Base-by-base conservation (phyloP, 345 rosid genomes). In the Lepidium africanum region DNA sequence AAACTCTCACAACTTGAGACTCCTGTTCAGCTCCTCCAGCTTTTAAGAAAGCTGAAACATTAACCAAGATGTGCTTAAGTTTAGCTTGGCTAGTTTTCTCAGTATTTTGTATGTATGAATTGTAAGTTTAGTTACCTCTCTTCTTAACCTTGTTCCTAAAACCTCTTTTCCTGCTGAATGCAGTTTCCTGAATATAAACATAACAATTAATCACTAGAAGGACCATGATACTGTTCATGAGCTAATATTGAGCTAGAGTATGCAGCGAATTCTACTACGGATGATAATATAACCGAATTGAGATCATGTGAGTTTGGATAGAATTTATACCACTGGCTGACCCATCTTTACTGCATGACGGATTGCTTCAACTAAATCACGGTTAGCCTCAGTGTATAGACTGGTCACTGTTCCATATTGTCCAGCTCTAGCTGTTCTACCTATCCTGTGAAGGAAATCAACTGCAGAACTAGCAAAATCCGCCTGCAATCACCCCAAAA, bases 381-480 rank as follows among this genome's bases (percentile, higher is more conserved):
- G 66, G 54, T 85, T 89, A 46, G 95, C 79, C 73, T 80, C 82
- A 1, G 92, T 91, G 84, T 84, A 94, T 50, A 94, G 84, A 84
- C 88, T 93, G 51, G 98, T 93, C 77, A 94, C 91, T 23, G 82
- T 83, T 67, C 98, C 98, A 75, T 80, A 80, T 51, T 83, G 96
- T 60, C 98, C 98, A 64, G 97, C 98, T 62, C 97, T 86, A 78
- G 95, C 98, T 73, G 98, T 93, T 49, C 97, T 85, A 41, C 96
- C 97, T 53, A 94, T 80, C 80, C 99, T 86, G 71, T 94, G 99
- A 84, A 94, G 83, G 75, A 87, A 91, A 80, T 90, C 96, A 30
- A 93, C 97, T 5, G 96, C 96, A 59, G 87, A 90, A 42, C 95
- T 87, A 1, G 99, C 87, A 79, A 91, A 94, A 69, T 94, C 97